Conservation (phyloP, 176 grass and related monocot genomes). For the Oryza australiensis region DNA sequence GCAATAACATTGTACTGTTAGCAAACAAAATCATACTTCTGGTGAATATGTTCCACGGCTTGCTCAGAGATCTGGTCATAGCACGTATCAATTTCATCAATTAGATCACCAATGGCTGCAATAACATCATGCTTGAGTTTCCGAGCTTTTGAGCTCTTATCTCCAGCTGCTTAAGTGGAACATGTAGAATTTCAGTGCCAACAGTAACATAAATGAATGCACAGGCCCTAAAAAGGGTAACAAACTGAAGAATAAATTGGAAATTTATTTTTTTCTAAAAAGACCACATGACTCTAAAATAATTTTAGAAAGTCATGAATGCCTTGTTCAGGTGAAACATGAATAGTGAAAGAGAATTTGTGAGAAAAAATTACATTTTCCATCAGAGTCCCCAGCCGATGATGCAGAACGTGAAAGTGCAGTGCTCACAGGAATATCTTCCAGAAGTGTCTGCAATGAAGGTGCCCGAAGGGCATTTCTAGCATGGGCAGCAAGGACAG, state of each 20-base stretch:
- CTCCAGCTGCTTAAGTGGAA: slow-evolving; percentile 58
- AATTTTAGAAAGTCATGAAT: not conserved
- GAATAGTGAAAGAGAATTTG: slow-evolving; percentile 20
- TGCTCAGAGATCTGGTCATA: slow-evolving; percentile 93
- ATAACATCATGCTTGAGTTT: slow-evolving; percentile 98
- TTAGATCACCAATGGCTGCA: slow-evolving; percentile 84
- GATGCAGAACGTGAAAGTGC: slow-evolving; percentile 47
- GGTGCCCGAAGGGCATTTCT: slow-evolving; percentile 88
- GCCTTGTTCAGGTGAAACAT: not conserved
- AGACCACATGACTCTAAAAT: slow-evolving; percentile 1
- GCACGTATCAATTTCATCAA: slow-evolving; percentile 89
- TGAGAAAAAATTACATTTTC: slow-evolving; percentile 75
- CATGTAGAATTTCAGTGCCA: slow-evolving; percentile 33
- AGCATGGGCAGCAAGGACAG: slow-evolving; percentile 84
- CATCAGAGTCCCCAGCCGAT: slow-evolving; percentile 83
- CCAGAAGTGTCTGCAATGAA: slow-evolving; percentile 91
- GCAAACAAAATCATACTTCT: slow-evolving; percentile 62
- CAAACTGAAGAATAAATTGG: slow-evolving; percentile 13
- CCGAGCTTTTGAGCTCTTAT: slow-evolving; percentile 65
- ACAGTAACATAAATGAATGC: not conserved
- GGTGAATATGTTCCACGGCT: slow-evolving; percentile 98
- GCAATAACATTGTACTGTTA: not conserved
- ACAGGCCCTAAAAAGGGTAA: slow-evolving; percentile 17
- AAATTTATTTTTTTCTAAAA: not conserved
- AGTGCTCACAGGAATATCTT: slow-evolving; percentile 72